Conservation (phyloP, 352 stramenopile species). For the Phytophthora colocasiae region DNA sequence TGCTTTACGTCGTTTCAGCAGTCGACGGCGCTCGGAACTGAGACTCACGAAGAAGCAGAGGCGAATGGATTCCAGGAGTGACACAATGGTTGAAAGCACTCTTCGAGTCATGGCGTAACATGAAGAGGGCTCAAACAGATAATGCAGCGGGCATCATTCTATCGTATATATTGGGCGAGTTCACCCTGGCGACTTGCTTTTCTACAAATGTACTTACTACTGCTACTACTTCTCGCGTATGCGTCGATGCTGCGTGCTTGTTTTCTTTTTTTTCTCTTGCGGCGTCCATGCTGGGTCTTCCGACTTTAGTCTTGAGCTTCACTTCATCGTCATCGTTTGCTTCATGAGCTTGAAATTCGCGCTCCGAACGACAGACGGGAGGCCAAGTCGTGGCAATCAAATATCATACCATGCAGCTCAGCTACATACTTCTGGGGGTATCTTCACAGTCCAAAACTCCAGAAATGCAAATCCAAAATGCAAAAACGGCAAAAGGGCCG, state of each 20-base stretch:
- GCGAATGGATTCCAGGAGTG: background rate
- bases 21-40: constrained; percentile 3
- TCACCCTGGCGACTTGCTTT: constrained; percentile 41
- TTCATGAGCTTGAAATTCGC: constrained; percentile 31
- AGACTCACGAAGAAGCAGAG: constrained; percentile 1
- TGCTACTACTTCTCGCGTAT: constrained; percentile 45
- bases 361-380: constrained; percentile 29
- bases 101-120: background rate
- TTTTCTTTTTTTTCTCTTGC: constrained; percentile 26
- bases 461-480: constrained; percentile 52
- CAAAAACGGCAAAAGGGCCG: constrained; percentile 35
- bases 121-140: constrained; percentile 3
- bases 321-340: constrained; percentile 43
- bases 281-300: constrained; percentile 28
- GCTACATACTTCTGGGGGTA: constrained; percentile 41
- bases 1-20: constrained; percentile 44
- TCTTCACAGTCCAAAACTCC: constrained; percentile 49
- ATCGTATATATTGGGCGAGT: constrained; percentile 48
- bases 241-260: constrained; percentile 33
- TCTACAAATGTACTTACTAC: constrained; percentile 61
- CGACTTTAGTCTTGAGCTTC: constrained; percentile 42
- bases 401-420: constrained; percentile 51
- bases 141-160: constrained; percentile 43
- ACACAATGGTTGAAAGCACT: background rate
- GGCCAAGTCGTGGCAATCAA: constrained; percentile 47